phyloP scores from a whole-genome alignment of 176 grass and related monocot genomes.

The Musa schizocarpa region DNA sequence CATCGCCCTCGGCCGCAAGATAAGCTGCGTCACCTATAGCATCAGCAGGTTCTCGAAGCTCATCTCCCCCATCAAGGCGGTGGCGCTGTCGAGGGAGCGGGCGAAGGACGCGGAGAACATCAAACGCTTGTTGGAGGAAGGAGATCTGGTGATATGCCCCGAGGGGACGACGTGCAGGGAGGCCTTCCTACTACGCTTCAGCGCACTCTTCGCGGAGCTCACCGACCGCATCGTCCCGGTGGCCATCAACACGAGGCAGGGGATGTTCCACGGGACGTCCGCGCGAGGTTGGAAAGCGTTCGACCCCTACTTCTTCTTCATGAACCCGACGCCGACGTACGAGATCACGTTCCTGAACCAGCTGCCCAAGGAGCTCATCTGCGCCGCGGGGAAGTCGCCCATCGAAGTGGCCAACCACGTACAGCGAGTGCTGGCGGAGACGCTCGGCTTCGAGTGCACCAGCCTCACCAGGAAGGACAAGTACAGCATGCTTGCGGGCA shows the following conservation, averaged over 20 bases:
- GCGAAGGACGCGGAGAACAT: conserved; percentile 84
- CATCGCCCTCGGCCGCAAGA: conserved; percentile 79
- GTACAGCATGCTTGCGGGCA: conserved; percentile 80
- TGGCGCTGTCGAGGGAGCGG: conserved; percentile 65
- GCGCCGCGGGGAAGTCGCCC: conserved; percentile 62
- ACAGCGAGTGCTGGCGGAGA: conserved; percentile 62
- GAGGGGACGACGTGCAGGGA: conserved; percentile 96
- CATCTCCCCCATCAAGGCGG: conserved; percentile 89
- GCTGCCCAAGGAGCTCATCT: conserved; percentile 70
- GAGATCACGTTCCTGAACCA: conserved; percentile 91
- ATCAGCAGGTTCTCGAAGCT: conserved; percentile 95
- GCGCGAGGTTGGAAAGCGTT: conserved; percentile 79
- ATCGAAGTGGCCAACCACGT: conserved; percentile 96
- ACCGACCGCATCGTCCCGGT: conserved; percentile 94
- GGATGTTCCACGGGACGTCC: conserved; percentile 84
- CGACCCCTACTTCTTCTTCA: conserved; percentile 96
- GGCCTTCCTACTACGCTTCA: conserved; percentile 84
- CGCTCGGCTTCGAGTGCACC: conserved; percentile 90
- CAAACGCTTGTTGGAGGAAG: conserved; percentile 66
- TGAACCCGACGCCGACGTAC: conserved; percentile 85
- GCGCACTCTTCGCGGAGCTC: conserved; percentile 95
- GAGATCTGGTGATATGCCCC: conserved; percentile 91
- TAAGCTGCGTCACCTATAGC: conserved; percentile 95
- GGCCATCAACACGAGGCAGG: conserved; percentile 67
- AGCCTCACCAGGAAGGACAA: conserved; percentile 89